Base-by-base conservation (phyloP, 202 grass and related monocot species). In the Bolboschoenoplectus hybrid region DNA sequence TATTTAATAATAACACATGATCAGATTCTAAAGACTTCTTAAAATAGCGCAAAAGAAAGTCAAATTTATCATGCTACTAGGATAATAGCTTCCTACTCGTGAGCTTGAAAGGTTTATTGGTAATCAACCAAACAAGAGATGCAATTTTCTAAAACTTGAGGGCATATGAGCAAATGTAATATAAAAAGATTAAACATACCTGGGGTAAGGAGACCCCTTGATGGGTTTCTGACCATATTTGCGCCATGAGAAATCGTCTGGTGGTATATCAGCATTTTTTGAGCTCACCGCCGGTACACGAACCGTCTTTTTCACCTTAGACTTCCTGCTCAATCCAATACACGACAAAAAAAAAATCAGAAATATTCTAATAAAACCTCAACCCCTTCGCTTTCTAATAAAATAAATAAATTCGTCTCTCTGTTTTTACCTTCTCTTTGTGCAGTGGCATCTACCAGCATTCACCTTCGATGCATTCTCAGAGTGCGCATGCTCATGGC, bases 151-250 rank as follows among this genome's bases (percentile, higher is more conserved):
- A 40, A 57, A 1, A 17, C 0, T 17, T 57, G 32, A 78, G 74
- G 51, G 2, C 74, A 56, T 39, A 77, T 14, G 5, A 40, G 51
- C 4, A 57, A 78, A 57, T 9, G 32, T 0, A 60, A 58, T 79
- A 41, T 3, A 19, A 41, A 68, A 20, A 34, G 3, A 19, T 41
- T 19, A 43, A 61, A 11, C 10, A 34, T 95, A 92, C 93, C 93
- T n/a, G 0, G 93, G 93, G 38, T 90, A 90, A 14, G 93, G 91
- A 8, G 93, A 95, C 9, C 93, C 91, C 60, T 95, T 95, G 85
- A 95, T 95, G 39, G 89, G 93, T 41, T 95, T 95, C 85, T 95
- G 93, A n/a, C 93, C 93, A 84, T 95, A 95, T 73, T 95, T 95
- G 65, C 93, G 89, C 93, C 93, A 95, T 19, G 93, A 95, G 81